phyloP scores from a whole-genome alignment of 2,329 filamentous ascomycete species.

The Cylindrodendrum hubeiense region DNA sequence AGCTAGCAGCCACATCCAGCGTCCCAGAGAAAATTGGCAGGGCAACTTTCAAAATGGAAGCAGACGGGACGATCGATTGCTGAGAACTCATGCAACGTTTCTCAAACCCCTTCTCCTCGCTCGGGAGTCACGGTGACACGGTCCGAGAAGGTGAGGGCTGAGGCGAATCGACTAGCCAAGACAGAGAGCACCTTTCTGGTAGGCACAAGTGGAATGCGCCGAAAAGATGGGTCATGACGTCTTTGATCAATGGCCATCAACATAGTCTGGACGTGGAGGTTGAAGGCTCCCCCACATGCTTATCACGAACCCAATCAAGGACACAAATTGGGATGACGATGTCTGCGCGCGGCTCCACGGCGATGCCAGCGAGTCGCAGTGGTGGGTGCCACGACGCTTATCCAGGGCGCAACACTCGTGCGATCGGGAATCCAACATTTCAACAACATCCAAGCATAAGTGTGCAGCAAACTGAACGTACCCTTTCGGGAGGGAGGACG shows the following conservation, averaged over 20 bases:
- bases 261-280: neutral
- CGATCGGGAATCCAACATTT: constrained; percentile 2
- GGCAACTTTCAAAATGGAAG: constrained; percentile 22
- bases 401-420: neutral
- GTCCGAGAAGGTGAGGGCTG: neutral
- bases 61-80: neutral
- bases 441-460: neutral
- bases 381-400: constrained; percentile 8
- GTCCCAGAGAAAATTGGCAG: constrained; percentile 16
- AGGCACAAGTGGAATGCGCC: neutral
- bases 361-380: neutral
- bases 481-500: constrained; percentile 72
- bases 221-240: constrained; percentile 12
- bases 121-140: constrained; percentile 31
- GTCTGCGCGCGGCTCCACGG: neutral
- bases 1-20: constrained; percentile 18
- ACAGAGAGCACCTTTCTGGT: neutral
- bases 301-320: constrained; percentile 7
- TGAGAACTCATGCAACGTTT: neutral
- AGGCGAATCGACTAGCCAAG: neutral
- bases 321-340: neutral
- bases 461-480: constrained; percentile 58
- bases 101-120: constrained; percentile 21
- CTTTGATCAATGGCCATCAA: neutral
- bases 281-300: constrained; percentile 1